These are phyloP conservation scores for Lachnellula hyalina DNA, from an alignment of 2,329 filamentous ascomycete species.

Conservation along the genomic window DNA sequence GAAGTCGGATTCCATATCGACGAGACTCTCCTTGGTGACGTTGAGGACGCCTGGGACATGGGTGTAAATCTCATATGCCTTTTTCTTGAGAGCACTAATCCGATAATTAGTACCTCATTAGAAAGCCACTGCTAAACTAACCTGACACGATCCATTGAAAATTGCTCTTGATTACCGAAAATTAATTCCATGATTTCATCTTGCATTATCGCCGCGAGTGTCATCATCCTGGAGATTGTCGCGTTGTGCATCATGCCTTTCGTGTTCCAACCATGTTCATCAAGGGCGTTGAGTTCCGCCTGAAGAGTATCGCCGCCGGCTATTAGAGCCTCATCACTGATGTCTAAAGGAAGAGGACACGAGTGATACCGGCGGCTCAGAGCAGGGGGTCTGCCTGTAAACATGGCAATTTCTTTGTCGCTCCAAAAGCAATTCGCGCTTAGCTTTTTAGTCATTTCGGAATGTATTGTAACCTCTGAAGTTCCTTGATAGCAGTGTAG, in stretches of 20 bases:
- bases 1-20: background rate
- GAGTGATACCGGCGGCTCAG: conserved; percentile 34
- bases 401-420: conserved; percentile 36
- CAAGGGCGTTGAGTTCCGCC: conserved; percentile 27
- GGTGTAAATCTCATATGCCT: conserved; percentile 4
- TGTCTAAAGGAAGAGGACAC: conserved; percentile 37
- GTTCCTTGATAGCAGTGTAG: conserved; percentile 15
- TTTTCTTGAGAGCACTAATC: conserved; percentile 9
- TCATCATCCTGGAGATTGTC: conserved; percentile 22
- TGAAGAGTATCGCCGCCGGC: conserved; percentile 27
- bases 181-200: conserved; percentile 19
- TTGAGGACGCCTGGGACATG: conserved; percentile 3
- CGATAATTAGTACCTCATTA: background rate
- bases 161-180: conserved; percentile 9
- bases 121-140: conserved; percentile 1
- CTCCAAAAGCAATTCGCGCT: conserved; percentile 14
- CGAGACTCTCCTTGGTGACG: conserved; percentile 9
- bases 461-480: conserved; percentile 5
- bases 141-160: conserved; percentile 13
- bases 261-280: conserved; percentile 37
- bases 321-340: conserved; percentile 35
- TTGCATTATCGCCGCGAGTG: conserved; percentile 7
- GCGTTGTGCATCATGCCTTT: conserved; percentile 29
- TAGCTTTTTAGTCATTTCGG: conserved; percentile 15
- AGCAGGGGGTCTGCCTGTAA: conserved; percentile 39